Percentiles rank a stretch among this genome's conserved stretches.
These are phyloP conservation scores for Phtheirospermum japonicum DNA, from an alignment of 257 asterid genomes.

Conservation along the genomic window DNA sequence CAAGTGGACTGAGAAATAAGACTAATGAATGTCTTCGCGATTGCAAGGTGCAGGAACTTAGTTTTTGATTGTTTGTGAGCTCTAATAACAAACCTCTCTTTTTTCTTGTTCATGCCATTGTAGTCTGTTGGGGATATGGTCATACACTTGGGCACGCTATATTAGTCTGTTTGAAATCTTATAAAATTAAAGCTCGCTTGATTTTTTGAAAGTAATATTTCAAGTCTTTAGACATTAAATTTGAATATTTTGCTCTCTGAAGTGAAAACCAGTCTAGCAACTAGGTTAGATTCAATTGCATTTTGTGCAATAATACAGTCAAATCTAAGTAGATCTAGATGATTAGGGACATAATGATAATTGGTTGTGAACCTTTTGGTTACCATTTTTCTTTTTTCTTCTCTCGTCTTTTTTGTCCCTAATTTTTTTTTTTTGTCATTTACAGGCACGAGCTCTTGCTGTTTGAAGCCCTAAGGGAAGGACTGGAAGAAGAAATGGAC, in stretches of 20 bases:
- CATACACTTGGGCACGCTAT: neutral
- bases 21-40: neutral
- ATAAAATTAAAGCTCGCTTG: too few species aligned
- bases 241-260: neutral
- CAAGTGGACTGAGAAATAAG: neutral
- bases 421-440: too few species aligned
- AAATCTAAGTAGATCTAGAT: constrained; percentile 2
- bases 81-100: too few species aligned
- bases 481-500: constrained; percentile 90
- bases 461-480: constrained; percentile 84
- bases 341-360: neutral
- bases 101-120: too few species aligned
- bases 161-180: neutral
- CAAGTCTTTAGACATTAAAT: neutral
- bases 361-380: neutral
- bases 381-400: neutral
- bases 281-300: neutral
- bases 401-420: neutral
- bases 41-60: neutral
- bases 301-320: neutral
- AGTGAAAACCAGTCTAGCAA: neutral
- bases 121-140: neutral
- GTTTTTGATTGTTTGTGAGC: too few species aligned
- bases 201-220: neutral
- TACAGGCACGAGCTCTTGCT: constrained; percentile 79